Conservation (phyloP, 768 basidiomycete genomes). For the Russula ochroleuca region DNA sequence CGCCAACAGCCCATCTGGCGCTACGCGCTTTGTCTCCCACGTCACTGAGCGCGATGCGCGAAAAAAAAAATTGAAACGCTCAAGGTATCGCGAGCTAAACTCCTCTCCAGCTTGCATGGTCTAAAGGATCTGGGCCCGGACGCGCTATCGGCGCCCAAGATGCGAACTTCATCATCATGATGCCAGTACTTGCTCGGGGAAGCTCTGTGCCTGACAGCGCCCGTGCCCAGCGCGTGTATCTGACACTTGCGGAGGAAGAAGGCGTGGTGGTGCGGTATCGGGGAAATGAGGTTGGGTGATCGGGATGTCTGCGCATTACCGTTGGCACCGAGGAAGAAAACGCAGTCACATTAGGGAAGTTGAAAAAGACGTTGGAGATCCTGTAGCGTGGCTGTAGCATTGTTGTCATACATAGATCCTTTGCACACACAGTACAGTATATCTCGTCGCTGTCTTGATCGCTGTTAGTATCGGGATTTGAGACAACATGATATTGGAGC, state of each 20-base stretch:
- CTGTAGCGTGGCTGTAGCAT: constrained; percentile 23
- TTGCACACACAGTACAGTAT: too few relatives aligned
- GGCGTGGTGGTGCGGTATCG: constrained; percentile 90
- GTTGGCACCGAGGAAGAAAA: constrained; percentile 85
- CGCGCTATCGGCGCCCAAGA: constrained; percentile 71
- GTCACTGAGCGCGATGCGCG: constrained; percentile 62
- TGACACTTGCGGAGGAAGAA: constrained; percentile 73
- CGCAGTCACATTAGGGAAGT: constrained; percentile 47
- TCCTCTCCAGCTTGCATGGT: constrained; percentile 48
- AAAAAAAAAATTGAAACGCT: constrained; percentile 58
- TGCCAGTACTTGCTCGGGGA: constrained; percentile 60
- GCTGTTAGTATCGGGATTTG: too few relatives aligned
- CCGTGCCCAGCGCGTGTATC: constrained; percentile 66
- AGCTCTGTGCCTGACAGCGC: constrained; percentile 49
- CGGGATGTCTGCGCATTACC: constrained; percentile 84
- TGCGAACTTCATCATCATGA: constrained; percentile 88
- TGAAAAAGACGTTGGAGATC: constrained; percentile 47
- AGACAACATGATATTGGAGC: too few relatives aligned
- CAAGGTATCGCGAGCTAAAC: constrained; percentile 48
- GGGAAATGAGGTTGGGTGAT: constrained; percentile 81
- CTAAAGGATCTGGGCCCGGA: constrained; percentile 53
- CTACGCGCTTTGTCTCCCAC: constrained; percentile 66
- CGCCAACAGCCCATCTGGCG: constrained; percentile 82
- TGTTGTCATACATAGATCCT: background rate
- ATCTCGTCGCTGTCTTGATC: too few relatives aligned